phyloP scores from a whole-genome alignment of 176 grass and related monocot species.

The Carex kokanica region DNA sequence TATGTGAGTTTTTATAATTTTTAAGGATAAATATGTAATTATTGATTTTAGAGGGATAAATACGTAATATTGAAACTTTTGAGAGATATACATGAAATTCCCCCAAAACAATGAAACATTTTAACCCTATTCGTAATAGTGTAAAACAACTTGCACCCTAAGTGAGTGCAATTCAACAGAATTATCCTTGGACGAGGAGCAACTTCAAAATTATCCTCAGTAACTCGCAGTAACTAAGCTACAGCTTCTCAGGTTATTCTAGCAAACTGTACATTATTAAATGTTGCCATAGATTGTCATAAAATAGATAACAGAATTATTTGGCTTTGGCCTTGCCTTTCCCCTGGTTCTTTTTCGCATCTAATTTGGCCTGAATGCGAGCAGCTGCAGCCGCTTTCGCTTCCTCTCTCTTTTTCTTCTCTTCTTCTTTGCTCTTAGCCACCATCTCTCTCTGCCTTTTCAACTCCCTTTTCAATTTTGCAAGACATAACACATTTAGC shows the following conservation, averaged over 20 bases:
- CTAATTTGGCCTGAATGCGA: constrained; percentile 91
- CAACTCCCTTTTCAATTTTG: constrained; percentile 55
- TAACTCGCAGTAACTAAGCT: not conserved
- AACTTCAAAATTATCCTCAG: not conserved
- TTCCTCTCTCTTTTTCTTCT: constrained; percentile 94
- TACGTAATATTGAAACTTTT: too few species aligned
- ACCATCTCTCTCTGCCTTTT: constrained; percentile 74
- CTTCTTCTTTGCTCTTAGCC: constrained; percentile 81
- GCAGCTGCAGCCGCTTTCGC: constrained; percentile 77
- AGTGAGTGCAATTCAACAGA: not conserved
- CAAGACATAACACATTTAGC: constrained; percentile 1
- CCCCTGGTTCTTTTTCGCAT: constrained; percentile 83
- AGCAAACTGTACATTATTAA: constrained; percentile 10
- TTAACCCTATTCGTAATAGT: too few species aligned
- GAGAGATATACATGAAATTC: too few species aligned
- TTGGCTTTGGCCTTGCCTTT: constrained; percentile 75
- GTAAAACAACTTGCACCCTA: not conserved
- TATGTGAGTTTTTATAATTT: too few species aligned
- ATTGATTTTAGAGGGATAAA: too few species aligned
- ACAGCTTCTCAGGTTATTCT: not conserved
- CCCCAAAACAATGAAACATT: too few species aligned
- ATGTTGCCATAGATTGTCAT: not conserved
- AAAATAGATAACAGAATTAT: constrained; percentile 15
- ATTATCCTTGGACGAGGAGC: not conserved
- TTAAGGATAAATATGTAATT: too few species aligned